A percentile compares a stretch with the other conserved stretches of the same genome.
These are phyloP conservation scores for Diaporthe aspalathi DNA, from an alignment of 2,329 filamentous ascomycete genomes.

Conservation along the genomic window DNA sequence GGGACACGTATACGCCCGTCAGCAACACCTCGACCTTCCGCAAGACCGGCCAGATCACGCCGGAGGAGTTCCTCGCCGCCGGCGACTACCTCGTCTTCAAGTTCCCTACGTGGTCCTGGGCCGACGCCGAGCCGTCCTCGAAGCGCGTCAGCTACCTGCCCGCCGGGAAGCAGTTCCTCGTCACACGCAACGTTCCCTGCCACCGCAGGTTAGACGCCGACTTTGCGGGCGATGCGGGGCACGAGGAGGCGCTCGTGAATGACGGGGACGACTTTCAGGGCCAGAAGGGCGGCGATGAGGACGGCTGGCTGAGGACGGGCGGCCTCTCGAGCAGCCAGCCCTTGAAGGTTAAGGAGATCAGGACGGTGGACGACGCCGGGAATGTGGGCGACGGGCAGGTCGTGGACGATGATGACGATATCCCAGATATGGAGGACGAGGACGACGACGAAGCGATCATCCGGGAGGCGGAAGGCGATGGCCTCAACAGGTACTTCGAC, in stretches of 20 bases:
- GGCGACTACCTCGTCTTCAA: conserved; percentile 99
- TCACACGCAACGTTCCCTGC: conserved; percentile 94
- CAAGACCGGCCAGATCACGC: conserved; percentile 92
- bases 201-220: conserved; percentile 91
- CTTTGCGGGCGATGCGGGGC: conserved; percentile 88
- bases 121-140: conserved; percentile 82
- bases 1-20: conserved; percentile 91
- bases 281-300: conserved; percentile 71
- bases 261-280: conserved; percentile 75
- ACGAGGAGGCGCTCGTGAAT: conserved; percentile 86
- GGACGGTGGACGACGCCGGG: conserved; percentile 89
- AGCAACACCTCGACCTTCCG: conserved; percentile 93
- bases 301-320: conserved; percentile 92
- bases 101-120: conserved; percentile 98
- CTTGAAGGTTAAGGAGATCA: conserved; percentile 81
- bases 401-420: conserved; percentile 81
- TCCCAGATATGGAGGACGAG: conserved; percentile 98
- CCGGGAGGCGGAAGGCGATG: conserved; percentile 70
- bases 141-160: conserved; percentile 87
- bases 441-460: conserved; percentile 98
- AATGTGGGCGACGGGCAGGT: conserved; percentile 82
- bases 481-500: conserved; percentile 56
- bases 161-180: conserved; percentile 90
- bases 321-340: conserved; percentile 81
- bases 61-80: conserved; percentile 94